Conservation (phyloP, 2,329 filamentous ascomycete genomes). For the Aspergillus cejpii region DNA sequence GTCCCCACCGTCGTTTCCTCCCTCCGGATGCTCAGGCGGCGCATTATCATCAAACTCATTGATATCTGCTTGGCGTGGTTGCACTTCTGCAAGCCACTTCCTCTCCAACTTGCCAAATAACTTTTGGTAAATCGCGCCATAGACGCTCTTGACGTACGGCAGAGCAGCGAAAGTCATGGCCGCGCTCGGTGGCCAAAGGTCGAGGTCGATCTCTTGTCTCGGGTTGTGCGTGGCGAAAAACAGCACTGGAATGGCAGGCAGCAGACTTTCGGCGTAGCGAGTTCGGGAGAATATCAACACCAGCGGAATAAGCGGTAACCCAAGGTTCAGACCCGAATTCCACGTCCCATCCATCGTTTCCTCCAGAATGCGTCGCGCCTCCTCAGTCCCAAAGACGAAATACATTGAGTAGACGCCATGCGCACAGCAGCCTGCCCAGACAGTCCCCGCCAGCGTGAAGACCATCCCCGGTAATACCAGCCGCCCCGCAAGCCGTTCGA, state of each 20-base stretch:
- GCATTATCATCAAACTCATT: constrained; percentile 30
- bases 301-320: constrained; percentile 61
- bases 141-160: constrained; percentile 59
- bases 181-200: constrained; percentile 60
- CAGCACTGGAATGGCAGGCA: constrained; percentile 57
- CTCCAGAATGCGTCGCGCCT: constrained; percentile 51
- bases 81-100: constrained; percentile 57
- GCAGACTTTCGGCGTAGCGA: constrained; percentile 55
- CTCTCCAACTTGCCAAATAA: constrained; percentile 53
- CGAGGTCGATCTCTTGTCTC: constrained; percentile 44
- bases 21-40: constrained; percentile 31
- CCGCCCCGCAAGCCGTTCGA: constrained; percentile 52
- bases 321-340: constrained; percentile 50
- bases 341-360: constrained; percentile 32
- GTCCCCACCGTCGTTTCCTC: constrained; percentile 29
- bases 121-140: constrained; percentile 56
- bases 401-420: constrained; percentile 59
- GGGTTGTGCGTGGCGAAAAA: constrained; percentile 47
- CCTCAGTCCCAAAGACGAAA: constrained; percentile 58
- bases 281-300: constrained; percentile 62
- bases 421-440: constrained; percentile 48
- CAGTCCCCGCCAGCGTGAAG: constrained; percentile 41
- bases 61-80: constrained; percentile 48
- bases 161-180: constrained; percentile 59
- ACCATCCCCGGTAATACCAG: constrained; percentile 62